Evolutionary conservation across 495 filamentous ascomycete species (phyloP).

Genomic region (Letharia columbiana): DNA sequence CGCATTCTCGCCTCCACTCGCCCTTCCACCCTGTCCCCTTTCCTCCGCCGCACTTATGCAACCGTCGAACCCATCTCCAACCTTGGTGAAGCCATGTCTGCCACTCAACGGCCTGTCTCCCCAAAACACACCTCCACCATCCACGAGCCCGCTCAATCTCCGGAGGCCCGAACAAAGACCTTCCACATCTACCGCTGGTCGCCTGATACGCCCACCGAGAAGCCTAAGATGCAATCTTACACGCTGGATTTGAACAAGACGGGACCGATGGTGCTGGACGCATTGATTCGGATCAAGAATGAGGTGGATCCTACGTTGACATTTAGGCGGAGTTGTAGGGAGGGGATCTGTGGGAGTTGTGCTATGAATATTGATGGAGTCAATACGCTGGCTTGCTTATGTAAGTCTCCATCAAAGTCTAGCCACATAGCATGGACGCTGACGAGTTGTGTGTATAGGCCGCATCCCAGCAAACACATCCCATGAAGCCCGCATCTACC

Average conservation of each 20-base stretch:
- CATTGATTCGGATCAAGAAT: conserved; percentile 97
- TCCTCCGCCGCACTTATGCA: conserved; percentile 42
- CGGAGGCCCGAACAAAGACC: conserved; percentile 66
- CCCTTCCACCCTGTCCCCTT: conserved; percentile 42
- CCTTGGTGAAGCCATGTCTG: conserved; percentile 31
- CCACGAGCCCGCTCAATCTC: conserved; percentile 46
- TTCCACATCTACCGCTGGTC: conserved; percentile 99
- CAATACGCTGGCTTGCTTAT: conserved; percentile 94
- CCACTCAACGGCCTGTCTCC: conserved; percentile 30
- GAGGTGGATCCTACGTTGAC: conserved; percentile 94
- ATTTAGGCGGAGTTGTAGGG: conserved; percentile 88
- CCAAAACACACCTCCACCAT: conserved; percentile 45
- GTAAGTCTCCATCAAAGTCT: conserved; percentile 49
- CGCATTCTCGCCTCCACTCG: conserved; percentile 54
- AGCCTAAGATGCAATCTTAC: conserved; percentile 92
- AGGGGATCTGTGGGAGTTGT: conserved; percentile 96
- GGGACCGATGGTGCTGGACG: conserved; percentile 95
- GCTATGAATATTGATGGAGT: conserved; percentile 99
- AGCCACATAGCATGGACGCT: background rate
- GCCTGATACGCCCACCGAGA: conserved; percentile 78
- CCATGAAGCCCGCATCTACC: conserved; percentile 90
- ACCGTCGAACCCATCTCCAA: conserved; percentile 40
- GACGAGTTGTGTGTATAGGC: conserved; percentile 43
- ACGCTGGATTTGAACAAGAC: conserved; percentile 95
- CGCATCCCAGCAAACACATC: conserved; percentile 80